These are phyloP conservation scores for Flaveria robusta DNA, from an alignment of 129 eudicot species.

Conservation along the genomic window DNA sequence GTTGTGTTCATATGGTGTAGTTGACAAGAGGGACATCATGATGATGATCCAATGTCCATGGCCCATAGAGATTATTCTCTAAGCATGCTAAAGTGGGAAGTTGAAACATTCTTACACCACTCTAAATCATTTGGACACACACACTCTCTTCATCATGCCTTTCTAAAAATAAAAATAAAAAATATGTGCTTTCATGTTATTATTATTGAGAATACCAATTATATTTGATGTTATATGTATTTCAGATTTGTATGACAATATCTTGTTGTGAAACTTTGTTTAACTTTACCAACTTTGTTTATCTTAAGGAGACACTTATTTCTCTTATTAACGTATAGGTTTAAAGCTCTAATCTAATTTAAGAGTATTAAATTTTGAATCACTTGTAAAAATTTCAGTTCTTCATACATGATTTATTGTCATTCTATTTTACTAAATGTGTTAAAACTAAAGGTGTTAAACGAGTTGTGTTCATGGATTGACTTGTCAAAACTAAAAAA, in stretches of 20 bases:
- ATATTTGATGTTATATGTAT: neutral
- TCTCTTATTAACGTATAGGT: neutral
- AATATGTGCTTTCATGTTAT: neutral
- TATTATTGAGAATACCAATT: neutral
- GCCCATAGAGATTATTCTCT: conserved; percentile 42
- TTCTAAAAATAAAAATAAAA: neutral
- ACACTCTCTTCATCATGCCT: neutral
- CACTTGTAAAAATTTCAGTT: too few relatives aligned
- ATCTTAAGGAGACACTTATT: neutral
- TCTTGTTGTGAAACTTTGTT: neutral
- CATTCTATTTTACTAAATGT: too few relatives aligned
- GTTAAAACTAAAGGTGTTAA: neutral
- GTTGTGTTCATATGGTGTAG: conserved; percentile 36
- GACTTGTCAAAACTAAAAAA: neutral
- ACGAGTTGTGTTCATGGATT: neutral
- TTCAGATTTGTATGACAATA: neutral
- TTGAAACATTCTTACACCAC: conserved; percentile 27
- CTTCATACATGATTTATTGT: too few relatives aligned
- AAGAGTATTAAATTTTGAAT: too few relatives aligned
- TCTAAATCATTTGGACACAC: conserved; percentile 4
- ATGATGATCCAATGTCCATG: conserved; percentile 40
- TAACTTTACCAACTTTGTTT: neutral
- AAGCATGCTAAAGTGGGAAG: conserved; percentile 44
- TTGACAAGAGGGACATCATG: conserved; percentile 44
- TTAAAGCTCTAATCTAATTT: too few relatives aligned